Base-by-base conservation (phyloP, 345 rosid species). In the Populus deltoides region DNA sequence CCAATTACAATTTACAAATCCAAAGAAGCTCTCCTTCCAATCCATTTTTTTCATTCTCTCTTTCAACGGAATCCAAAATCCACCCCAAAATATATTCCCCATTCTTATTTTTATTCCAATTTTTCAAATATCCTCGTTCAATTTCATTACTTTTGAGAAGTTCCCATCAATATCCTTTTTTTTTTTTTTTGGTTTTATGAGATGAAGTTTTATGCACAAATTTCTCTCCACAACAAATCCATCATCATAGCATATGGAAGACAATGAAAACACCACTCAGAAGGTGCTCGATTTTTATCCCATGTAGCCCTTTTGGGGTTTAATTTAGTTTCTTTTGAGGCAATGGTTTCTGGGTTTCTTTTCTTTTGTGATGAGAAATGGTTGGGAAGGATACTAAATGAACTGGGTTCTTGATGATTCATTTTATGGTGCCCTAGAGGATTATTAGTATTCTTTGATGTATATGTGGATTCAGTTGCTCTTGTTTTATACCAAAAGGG, bases 161-260 rank as follows among this genome's bases (percentile, higher is more conserved):
- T 59, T 57, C 66, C 75, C 33, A 61, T n/a, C 80, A 12, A 35
- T 7, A 69, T 69, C 49, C 20, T 5, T 27, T 5, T 7, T 7
- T 13, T 59, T n/a, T 43, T 38, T 11, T 27, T 51, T 6, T 25
- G 61, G 27, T 15, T 47, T n/a, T 35, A 45, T 78, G 81, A 78
- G 68, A 78, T 78, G 81, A 78, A 72, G 62, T 36, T 33, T 33
- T 33, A 20, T 47, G 63, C 81, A 1, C 35, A 65, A 49, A 72
- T 8, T 78, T 57, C 7, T 24, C 9, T 61, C 51, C 31, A 71
- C 45, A 16, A 55, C 61, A 55, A 53, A 17, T 72, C 72, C 71
- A 75, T 80, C 68, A 65, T 73, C 59, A 0, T 71, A 43, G 76
- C 83, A n/a, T 59, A 87, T 89, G 92, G 92, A 89, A 86, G 83